phyloP scores from a whole-genome alignment of 805 yeast genomes.

The Cephaloascus albidus region DNA sequence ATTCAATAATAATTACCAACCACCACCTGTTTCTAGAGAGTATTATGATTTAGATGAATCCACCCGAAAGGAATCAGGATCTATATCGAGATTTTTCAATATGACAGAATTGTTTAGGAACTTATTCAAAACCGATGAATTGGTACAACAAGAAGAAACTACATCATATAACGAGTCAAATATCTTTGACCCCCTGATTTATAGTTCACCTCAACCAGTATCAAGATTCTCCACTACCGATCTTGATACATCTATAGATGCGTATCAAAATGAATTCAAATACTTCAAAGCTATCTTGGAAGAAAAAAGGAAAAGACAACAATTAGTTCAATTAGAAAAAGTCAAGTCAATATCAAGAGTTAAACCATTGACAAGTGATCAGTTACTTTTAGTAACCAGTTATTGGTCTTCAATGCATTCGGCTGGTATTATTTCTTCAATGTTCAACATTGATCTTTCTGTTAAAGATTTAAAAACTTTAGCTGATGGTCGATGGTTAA shows the following conservation, averaged over 20 bases:
- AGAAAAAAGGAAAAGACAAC: slow-evolving; percentile 27
- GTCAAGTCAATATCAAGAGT: slow-evolving; percentile 13
- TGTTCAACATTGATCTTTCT: slow-evolving; percentile 47
- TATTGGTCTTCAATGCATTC: slow-evolving; percentile 17
- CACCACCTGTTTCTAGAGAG: slow-evolving; percentile 11
- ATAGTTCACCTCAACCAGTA: background rate
- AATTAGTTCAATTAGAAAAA: slow-evolving; percentile 20
- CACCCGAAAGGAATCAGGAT: slow-evolving; percentile 1
- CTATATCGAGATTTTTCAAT: background rate
- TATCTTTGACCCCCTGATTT: background rate
- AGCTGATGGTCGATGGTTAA: slow-evolving; percentile 70
- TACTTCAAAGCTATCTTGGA: slow-evolving; percentile 33
- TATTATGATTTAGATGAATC: background rate
- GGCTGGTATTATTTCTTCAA: slow-evolving; percentile 17
- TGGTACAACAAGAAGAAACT: slow-evolving; percentile 1
- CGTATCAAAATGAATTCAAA: slow-evolving; percentile 21
- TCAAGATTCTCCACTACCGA: background rate
- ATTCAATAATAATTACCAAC: slow-evolving; percentile 21
- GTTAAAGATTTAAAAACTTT: slow-evolving; percentile 66
- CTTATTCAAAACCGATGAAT: background rate
- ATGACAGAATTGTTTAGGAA: background rate
- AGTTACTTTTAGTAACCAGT: slow-evolving; percentile 19
- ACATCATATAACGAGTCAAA: slow-evolving; percentile 2
- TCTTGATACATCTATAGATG: background rate
- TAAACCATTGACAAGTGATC: slow-evolving; percentile 17